phyloP scores from a whole-genome alignment of 1,284 basidiomycete species.

The Bondarzewia mesenterica region DNA sequence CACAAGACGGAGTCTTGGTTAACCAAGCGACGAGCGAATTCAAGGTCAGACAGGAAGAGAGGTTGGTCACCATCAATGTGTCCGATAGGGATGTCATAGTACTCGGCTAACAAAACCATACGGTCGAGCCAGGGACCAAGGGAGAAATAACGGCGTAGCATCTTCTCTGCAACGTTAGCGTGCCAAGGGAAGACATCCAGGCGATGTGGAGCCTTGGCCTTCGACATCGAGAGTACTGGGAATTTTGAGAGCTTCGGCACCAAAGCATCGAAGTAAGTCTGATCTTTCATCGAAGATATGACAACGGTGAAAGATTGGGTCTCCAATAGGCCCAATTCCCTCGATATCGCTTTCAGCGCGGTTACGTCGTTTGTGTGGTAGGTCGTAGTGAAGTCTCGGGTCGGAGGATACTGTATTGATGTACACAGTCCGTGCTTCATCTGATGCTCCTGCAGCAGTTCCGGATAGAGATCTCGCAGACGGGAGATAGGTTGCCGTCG shows the following conservation, averaged over 20 bases:
- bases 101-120: conserved; percentile 78
- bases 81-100: conserved; percentile 89
- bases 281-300: conserved; percentile 82
- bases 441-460: conserved; percentile 44
- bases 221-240: conserved; percentile 83
- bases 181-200: conserved; percentile 79
- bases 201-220: conserved; percentile 64
- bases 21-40: conserved; percentile 80
- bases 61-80: conserved; percentile 91
- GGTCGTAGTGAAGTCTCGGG: conserved; percentile 61
- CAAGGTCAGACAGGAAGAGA: conserved; percentile 82
- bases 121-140: conserved; percentile 78
- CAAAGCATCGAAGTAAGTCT: conserved; percentile 75
- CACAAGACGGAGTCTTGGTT: conserved; percentile 91
- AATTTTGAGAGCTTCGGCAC: conserved; percentile 76
- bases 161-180: conserved; percentile 61
- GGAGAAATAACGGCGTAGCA: conserved; percentile 80
- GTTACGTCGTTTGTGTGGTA: conserved; percentile 79
- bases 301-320: conserved; percentile 69
- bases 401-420: conserved; percentile 62
- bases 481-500: conserved; percentile 78
- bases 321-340: conserved; percentile 74
- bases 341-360: conserved; percentile 84
- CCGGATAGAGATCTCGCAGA: conserved; percentile 67
- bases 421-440: conserved; percentile 30